Evolutionary conservation across 768 basidiomycete genomes (phyloP).

Genomic region (Suillus bovinus): DNA sequence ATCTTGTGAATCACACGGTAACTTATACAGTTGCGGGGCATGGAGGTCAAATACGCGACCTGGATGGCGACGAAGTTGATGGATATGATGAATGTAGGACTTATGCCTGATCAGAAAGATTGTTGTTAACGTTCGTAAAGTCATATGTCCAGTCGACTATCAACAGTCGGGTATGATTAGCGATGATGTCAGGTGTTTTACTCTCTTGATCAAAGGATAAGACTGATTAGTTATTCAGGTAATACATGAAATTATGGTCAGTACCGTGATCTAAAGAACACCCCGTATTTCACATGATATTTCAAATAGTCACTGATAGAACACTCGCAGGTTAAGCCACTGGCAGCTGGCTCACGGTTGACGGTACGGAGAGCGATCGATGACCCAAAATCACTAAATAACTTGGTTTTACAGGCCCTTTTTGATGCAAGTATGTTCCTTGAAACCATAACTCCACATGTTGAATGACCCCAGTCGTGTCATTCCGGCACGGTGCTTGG

Average conservation of each 20-base stretch:
- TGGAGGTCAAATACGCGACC: not conserved
- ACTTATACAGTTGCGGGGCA: not conserved
- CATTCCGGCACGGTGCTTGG: slow-evolving; percentile 6
- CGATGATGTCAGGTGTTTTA: slow-evolving; percentile 1
- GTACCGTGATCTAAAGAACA: not conserved
- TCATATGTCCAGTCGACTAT: slow-evolving; percentile 6
- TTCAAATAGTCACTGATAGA: not conserved
- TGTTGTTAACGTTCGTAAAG: not conserved
- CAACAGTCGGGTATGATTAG: not conserved
- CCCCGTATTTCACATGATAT: not conserved
- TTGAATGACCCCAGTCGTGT: not conserved
- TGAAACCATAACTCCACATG: not conserved
- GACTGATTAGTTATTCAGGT: not conserved
- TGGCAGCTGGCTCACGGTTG: slow-evolving; percentile 2
- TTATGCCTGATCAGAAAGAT: not conserved
- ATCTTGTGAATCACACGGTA: not conserved
- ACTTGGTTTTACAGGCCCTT: not conserved
- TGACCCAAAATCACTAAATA: not conserved
- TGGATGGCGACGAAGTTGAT: slow-evolving; percentile 2
- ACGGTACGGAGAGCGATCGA: not conserved
- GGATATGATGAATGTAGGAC: slow-evolving; percentile 3
- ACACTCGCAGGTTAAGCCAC: not conserved
- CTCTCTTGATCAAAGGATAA: not conserved
- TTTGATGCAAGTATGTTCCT: not conserved
- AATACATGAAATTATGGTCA: slow-evolving; percentile 4